These are phyloP conservation scores for Dalbergia cultrata DNA, from an alignment of 306 rosid species.

Conservation along the genomic window DNA sequence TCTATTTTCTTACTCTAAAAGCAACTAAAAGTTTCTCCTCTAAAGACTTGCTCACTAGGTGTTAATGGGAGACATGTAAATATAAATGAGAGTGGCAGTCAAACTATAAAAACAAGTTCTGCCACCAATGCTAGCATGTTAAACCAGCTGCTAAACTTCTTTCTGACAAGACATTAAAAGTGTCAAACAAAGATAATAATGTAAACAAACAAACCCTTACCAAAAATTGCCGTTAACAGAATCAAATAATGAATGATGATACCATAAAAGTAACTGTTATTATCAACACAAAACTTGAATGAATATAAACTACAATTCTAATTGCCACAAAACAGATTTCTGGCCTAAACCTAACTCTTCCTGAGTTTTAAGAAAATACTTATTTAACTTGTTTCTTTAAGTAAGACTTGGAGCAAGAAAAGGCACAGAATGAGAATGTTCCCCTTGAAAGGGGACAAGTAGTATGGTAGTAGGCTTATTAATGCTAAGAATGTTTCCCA, in stretches of 20 bases:
- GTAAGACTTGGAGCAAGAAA: conserved; percentile 12
- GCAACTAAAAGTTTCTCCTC: too few species aligned
- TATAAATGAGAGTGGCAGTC: not conserved
- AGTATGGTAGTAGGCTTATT: not conserved
- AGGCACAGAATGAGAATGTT: not conserved
- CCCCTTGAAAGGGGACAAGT: conserved; percentile 5
- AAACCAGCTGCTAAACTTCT: not conserved
- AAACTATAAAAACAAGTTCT: not conserved
- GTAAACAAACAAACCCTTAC: conserved; percentile 18
- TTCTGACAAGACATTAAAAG: not conserved
- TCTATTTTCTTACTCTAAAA: too few species aligned
- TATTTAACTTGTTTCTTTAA: not conserved
- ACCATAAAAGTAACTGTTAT: not conserved
- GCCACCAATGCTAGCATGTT: not conserved
- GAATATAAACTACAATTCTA: conserved; percentile 13
- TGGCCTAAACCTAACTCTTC: not conserved
- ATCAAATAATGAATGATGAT: not conserved
- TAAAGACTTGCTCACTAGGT: too few species aligned
- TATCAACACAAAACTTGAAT: not conserved
- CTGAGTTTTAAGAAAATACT: not conserved
- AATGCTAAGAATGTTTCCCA: conserved; percentile 11
- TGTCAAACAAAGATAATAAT: not conserved
- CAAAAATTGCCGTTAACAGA: not conserved
- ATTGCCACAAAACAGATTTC: conserved; percentile 29
- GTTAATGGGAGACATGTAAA: too few species aligned